Evolutionary conservation across 2,329 filamentous ascomycete genomes (phyloP).

Genomic region (Claviceps monticola): DNA sequence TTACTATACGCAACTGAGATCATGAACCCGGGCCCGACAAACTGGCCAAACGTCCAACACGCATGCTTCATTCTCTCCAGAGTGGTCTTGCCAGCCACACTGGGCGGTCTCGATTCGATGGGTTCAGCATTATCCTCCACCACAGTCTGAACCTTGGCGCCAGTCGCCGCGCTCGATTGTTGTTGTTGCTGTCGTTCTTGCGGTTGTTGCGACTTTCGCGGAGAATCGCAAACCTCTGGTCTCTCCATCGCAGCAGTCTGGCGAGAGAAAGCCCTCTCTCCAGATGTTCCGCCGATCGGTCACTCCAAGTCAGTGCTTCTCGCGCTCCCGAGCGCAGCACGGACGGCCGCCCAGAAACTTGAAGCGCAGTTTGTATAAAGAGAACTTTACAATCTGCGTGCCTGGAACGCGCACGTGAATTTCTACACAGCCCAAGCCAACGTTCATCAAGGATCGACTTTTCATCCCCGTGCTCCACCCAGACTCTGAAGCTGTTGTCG

Average conservation of each 20-base stretch:
- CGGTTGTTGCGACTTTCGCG: not conserved
- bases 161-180: not conserved
- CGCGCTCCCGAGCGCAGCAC: too few relatives aligned
- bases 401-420: too few relatives aligned
- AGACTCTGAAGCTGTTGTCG: too few relatives aligned
- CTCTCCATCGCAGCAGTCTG: not conserved
- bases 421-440: too few relatives aligned
- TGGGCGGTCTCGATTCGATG: not conserved
- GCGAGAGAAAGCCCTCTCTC: too few relatives aligned
- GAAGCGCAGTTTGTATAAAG: too few relatives aligned
- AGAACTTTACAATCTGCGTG: too few relatives aligned
- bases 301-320: too few relatives aligned
- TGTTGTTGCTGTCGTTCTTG: not conserved
- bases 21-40: constrained; percentile 57
- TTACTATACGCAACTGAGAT: constrained; percentile 44
- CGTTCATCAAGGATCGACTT: too few relatives aligned
- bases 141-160: not conserved
- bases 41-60: constrained; percentile 19
- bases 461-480: too few relatives aligned
- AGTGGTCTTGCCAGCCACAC: not conserved
- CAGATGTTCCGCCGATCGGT: too few relatives aligned
- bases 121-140: not conserved
- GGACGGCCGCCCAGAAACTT: too few relatives aligned
- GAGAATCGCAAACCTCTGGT: not conserved
- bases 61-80: constrained; percentile 9